Percentiles rank a stretch among this genome's conserved stretches.
phyloP scores from a whole-genome alignment of 495 filamentous ascomycete genomes.

The Penicillium crystallinum region DNA sequence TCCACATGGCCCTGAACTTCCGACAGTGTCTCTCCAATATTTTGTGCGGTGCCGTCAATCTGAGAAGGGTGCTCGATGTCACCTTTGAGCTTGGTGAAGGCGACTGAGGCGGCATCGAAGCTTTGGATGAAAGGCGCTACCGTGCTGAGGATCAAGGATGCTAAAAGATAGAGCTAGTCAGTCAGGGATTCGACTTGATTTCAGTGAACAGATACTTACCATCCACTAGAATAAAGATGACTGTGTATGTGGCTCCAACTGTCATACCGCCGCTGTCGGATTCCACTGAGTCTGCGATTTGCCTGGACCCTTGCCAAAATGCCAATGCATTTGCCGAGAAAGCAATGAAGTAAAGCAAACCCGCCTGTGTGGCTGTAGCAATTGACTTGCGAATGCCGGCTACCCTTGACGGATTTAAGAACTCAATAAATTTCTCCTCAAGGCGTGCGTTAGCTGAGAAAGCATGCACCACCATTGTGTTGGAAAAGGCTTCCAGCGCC shows the following conservation, averaged over 20 bases:
- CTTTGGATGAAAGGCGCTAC: constrained; percentile 60
- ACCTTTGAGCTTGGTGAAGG: constrained; percentile 43
- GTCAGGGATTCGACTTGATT: too few relatives aligned
- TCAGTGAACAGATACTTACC: constrained; percentile 35
- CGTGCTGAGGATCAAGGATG: constrained; percentile 56
- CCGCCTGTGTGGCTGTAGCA: constrained; percentile 53
- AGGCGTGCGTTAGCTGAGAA: constrained; percentile 43
- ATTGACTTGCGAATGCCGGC: constrained; percentile 52
- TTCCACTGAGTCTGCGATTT: constrained; percentile 45
- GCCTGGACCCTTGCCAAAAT: constrained; percentile 60
- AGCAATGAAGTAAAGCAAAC: constrained; percentile 61
- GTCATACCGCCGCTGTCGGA: constrained; percentile 28
- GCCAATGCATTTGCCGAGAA: constrained; percentile 62
- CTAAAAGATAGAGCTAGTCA: too few relatives aligned
- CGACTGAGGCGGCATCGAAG: constrained; percentile 50
- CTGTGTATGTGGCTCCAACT: constrained; percentile 57
- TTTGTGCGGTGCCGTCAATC: constrained; percentile 48
- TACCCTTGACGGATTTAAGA: constrained; percentile 38
- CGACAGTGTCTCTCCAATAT: too few relatives aligned
- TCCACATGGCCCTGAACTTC: constrained; percentile 41
- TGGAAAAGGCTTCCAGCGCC: constrained; percentile 40
- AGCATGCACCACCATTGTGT: constrained; percentile 46
- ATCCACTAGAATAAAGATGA: constrained; percentile 62
- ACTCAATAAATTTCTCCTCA: constrained; percentile 49
- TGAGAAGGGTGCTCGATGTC: constrained; percentile 49